phyloP scores from a whole-genome alignment of 768 basidiomycete genomes.

The Kwoniella shandongensis region DNA sequence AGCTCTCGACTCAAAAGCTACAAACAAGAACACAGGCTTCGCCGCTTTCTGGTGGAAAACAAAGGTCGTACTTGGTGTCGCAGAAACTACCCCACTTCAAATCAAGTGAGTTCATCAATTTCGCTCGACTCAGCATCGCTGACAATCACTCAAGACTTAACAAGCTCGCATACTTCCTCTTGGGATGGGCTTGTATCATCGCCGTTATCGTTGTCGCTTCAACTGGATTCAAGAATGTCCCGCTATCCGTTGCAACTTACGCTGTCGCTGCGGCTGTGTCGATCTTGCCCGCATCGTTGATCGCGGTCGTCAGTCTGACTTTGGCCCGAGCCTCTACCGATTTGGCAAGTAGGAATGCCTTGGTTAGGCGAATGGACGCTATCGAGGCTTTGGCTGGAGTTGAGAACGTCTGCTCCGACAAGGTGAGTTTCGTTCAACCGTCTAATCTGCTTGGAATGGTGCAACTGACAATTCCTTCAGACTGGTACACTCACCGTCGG shows the following conservation, averaged over 20 bases:
- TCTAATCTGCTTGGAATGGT: neutral
- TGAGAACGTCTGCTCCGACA: conserved; percentile 62
- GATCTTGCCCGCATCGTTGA: conserved; percentile 56
- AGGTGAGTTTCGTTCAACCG: conserved; percentile 36
- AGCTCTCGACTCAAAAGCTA: conserved; percentile 53
- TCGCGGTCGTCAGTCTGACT: conserved; percentile 62
- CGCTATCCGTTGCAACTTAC: conserved; percentile 53
- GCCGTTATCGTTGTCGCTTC: conserved; percentile 55
- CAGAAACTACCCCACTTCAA: conserved; percentile 56
- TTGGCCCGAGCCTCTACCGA: conserved; percentile 62
- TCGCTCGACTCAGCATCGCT: conserved; percentile 34
- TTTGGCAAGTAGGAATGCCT: conserved; percentile 61
- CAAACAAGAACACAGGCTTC: conserved; percentile 45
- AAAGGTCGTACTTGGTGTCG: conserved; percentile 55
- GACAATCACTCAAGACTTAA: conserved; percentile 55
- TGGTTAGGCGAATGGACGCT: conserved; percentile 66
- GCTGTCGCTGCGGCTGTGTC: conserved; percentile 55
- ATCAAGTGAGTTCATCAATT: conserved; percentile 53
- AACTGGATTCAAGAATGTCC: conserved; percentile 50
- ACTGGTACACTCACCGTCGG: conserved; percentile 62
- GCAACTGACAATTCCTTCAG: conserved; percentile 8
- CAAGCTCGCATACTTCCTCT: conserved; percentile 53
- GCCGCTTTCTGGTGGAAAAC: conserved; percentile 61
- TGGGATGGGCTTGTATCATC: conserved; percentile 48
- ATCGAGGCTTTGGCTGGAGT: conserved; percentile 66